phyloP scores from a whole-genome alignment of 2,329 filamentous ascomycete genomes.

The Huntiella savannae region DNA sequence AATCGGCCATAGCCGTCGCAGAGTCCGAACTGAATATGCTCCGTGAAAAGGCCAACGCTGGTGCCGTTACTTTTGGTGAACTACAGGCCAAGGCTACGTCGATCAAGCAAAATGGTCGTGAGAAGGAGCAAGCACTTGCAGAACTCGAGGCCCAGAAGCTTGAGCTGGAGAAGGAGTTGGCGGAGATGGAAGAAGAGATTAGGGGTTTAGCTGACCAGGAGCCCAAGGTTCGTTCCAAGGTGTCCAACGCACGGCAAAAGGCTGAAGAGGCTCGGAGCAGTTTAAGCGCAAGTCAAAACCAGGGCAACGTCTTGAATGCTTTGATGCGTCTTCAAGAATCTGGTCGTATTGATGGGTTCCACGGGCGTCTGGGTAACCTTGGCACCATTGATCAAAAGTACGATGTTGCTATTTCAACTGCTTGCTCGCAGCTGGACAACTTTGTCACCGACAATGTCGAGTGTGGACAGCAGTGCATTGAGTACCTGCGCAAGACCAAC shows the following conservation, averaged over 20 bases:
- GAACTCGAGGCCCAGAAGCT: constrained; percentile 55
- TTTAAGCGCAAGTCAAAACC: constrained; percentile 73
- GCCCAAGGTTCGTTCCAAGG: constrained; percentile 60
- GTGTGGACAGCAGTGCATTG: constrained; percentile 92
- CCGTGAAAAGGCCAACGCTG: constrained; percentile 72
- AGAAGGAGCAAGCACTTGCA: constrained; percentile 58
- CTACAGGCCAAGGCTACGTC: constrained; percentile 57
- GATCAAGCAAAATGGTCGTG: constrained; percentile 50
- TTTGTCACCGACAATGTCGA: constrained; percentile 95
- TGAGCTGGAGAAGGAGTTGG: constrained; percentile 53
- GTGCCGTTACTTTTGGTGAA: constrained; percentile 67
- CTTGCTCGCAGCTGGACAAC: constrained; percentile 78
- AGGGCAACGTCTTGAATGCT: constrained; percentile 78
- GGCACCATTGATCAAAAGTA: constrained; percentile 87
- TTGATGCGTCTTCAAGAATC: constrained; percentile 92
- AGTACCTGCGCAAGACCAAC: constrained; percentile 93
- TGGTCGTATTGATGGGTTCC: constrained; percentile 90
- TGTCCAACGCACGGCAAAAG: constrained; percentile 81
- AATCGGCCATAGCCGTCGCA: constrained; percentile 81
- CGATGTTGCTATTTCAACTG: constrained; percentile 95
- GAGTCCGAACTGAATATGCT: constrained; percentile 89
- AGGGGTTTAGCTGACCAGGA: constrained; percentile 57
- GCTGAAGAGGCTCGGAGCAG: constrained; percentile 89
- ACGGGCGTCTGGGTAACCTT: constrained; percentile 83
- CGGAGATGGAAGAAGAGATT: constrained; percentile 52